These are phyloP conservation scores for Colletotrichum shisoi DNA, from an alignment of 2,329 filamentous ascomycete genomes.

Conservation along the genomic window DNA sequence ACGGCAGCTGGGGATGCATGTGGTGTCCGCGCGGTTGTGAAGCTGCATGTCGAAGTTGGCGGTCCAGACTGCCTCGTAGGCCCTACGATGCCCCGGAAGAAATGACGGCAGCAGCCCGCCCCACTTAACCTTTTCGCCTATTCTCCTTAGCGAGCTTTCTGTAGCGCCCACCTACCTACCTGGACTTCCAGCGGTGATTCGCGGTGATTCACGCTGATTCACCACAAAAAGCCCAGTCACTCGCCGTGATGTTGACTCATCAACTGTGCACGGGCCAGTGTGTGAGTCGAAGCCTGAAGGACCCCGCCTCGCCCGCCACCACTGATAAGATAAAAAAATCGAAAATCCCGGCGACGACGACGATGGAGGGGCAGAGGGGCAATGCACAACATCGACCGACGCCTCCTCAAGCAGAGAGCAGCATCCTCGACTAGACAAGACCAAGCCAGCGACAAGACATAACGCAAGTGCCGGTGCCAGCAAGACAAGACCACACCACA, in stretches of 20 bases:
- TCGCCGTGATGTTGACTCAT: slow-evolving; percentile 32
- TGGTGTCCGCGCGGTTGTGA: not conserved
- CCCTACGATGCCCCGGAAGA: not conserved
- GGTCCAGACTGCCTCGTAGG: not conserved
- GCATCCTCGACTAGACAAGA: slow-evolving; percentile 1
- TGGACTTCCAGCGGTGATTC: slow-evolving; percentile 17
- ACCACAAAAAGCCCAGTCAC: slow-evolving; percentile 11
- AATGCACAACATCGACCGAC: slow-evolving; percentile 10
- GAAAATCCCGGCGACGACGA: slow-evolving; percentile 10
- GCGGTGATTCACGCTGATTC: slow-evolving; percentile 21
- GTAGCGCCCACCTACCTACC: slow-evolving; percentile 4
- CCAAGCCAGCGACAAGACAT: not conserved
- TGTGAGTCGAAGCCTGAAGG: slow-evolving; percentile 3
- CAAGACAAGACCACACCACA: not conserved
- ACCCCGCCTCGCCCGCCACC: slow-evolving; percentile 29
- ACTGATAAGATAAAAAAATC: slow-evolving; percentile 39
- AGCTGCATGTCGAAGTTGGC: not conserved
- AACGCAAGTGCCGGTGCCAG: not conserved
- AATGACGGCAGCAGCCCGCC: not conserved
- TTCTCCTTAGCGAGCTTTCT: slow-evolving; percentile 4
- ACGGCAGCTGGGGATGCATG: not conserved
- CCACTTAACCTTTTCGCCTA: slow-evolving; percentile 2
- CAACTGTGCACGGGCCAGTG: slow-evolving; percentile 19
- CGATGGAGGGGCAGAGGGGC: slow-evolving; percentile 34
- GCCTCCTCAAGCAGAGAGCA: slow-evolving; percentile 2